Conservation (phyloP, 306 rosid genomes). For the Cucumis melo region DNA sequence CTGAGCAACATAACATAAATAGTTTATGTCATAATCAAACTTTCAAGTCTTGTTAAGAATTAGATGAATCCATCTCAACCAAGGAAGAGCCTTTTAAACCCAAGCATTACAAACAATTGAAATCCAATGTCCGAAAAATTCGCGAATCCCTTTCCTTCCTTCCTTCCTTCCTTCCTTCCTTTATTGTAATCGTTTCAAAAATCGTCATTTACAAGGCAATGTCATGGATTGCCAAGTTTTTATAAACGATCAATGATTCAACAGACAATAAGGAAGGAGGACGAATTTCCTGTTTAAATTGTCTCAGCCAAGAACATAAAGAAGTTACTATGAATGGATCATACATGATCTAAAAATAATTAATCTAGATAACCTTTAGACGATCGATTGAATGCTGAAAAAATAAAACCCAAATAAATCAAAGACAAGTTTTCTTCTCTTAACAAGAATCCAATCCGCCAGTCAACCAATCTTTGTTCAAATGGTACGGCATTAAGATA, state of each 20-base stretch:
- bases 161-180: background rate
- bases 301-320: background rate
- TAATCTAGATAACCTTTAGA: background rate
- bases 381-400: no score
- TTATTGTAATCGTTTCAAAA: background rate
- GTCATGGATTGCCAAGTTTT: background rate
- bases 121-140: background rate
- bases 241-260: background rate
- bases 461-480: background rate
- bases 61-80: background rate
- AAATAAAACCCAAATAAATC: no score
- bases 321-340: background rate
- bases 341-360: background rate
- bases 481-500: background rate
- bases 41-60: background rate
- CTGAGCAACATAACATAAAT: conserved; percentile 11
- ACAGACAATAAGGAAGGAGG: background rate
- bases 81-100: no score
- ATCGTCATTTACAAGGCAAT: background rate
- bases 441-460: background rate
- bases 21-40: background rate
- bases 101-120: background rate
- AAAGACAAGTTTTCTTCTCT: no score
- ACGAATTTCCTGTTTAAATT: no score
- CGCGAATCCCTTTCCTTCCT: background rate